Conservation (phyloP, 306 rosid genomes). For the Herpetospermum pedunculosum region DNA sequence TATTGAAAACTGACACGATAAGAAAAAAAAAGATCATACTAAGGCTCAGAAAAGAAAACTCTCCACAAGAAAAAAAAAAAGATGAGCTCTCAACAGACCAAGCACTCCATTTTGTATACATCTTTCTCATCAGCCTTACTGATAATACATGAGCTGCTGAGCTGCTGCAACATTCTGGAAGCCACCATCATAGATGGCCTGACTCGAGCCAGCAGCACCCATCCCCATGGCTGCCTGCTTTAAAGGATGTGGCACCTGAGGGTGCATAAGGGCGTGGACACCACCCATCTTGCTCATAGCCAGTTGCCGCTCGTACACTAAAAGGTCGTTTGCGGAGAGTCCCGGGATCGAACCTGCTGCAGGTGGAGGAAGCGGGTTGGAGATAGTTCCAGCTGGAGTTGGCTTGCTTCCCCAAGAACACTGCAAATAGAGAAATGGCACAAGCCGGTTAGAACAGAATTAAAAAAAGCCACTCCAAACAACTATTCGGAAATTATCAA, state of each 20-base stretch:
- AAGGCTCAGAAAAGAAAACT: conserved; percentile 30
- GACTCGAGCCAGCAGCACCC: conserved; percentile 76
- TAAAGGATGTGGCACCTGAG: conserved; percentile 66
- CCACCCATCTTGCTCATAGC: conserved; percentile 96
- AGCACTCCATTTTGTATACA: conserved; percentile 10
- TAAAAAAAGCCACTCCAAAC: background rate
- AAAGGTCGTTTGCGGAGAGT: conserved; percentile 53
- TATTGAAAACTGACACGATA: background rate
- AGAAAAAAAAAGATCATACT: conserved; percentile 18
- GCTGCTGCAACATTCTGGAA: conserved; percentile 79
- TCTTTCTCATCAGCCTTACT: conserved; percentile 22
- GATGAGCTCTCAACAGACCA: conserved; percentile 12
- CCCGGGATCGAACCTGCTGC: conserved; percentile 54
- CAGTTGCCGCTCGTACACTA: conserved; percentile 72
- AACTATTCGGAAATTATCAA: background rate
- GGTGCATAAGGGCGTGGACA: conserved; percentile 75
- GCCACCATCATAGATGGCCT: conserved; percentile 92
- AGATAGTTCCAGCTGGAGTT: conserved; percentile 85
- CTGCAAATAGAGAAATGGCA: conserved; percentile 18
- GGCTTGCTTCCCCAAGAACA: conserved; percentile 99
- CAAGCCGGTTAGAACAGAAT: background rate
- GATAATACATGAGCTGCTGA: conserved; percentile 96
- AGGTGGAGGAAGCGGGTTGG: conserved; percentile 96
- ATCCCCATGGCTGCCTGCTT: conserved; percentile 76
- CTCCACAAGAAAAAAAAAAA: conserved; percentile 23